Conservation (phyloP, 257 asterid species). For the Osmanthus fragrans region DNA sequence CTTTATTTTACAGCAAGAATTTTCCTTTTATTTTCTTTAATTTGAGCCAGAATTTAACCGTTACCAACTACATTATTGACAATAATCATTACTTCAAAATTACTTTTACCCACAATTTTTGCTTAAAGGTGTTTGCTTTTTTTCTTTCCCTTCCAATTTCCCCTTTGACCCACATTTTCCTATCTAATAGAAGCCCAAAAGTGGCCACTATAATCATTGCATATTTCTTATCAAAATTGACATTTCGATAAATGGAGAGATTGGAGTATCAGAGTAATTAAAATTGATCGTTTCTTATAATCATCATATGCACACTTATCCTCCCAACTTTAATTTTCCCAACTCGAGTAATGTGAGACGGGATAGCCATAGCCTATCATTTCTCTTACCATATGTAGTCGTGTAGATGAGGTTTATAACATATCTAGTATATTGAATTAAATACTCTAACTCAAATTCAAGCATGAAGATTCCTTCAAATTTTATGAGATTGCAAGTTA, state of each 20-base stretch:
- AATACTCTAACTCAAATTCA: no score
- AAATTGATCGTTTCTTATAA: neutral
- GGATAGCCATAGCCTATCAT: no score
- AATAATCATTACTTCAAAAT: neutral
- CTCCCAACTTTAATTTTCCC: no score
- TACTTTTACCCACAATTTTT: neutral
- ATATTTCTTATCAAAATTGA: neutral
- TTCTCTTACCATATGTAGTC: no score
- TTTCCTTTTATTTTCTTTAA: neutral
- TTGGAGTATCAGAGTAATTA: neutral
- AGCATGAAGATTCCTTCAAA: no score
- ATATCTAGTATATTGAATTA: no score
- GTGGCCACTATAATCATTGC: neutral
- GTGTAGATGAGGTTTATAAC: no score
- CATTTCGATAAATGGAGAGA: neutral
- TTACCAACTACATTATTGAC: neutral
- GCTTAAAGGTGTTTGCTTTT: neutral
- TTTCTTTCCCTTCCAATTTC: neutral
- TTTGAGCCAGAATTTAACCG: neutral
- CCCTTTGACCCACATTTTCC: neutral
- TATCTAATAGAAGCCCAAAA: neutral
- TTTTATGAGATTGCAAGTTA: no score
- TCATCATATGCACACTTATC: neutral
- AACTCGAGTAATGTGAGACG: no score
- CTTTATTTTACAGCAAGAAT: no score